Evolutionary conservation across 2,329 filamentous ascomycete species (phyloP), one percentile per base, ranked within the genome.

Genomic region (Aspergillus hiratsukae): DNA sequence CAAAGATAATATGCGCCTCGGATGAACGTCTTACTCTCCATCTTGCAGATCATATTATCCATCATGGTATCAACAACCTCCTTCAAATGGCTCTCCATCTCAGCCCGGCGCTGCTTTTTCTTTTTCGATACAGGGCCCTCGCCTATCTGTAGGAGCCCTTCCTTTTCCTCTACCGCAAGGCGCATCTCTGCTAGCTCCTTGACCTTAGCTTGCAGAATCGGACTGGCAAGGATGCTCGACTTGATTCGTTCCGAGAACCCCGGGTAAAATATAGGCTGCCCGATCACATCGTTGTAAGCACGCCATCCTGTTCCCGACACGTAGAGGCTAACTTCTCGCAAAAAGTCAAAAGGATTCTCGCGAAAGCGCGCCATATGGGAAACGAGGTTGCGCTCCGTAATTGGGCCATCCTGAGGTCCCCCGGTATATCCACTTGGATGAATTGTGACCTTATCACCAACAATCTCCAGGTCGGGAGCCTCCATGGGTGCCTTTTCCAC

Each of bases 11-110:
- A 97, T 49, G 94, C 93, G 25, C 90, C 86, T 50, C 94, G 81
- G 64, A 99, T 96, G 69, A 97, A 97, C 2, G 84, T 80, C 71
- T 92, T 95, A 79, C 88, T 95, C 75, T 99, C 94, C 82, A 97
- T 93, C 76, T 99, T 99, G 83, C 93, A 97, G 60, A 99, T 97
- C 94, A 99, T 97, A 61, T 88, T 85, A 69, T 96, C 91, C 25
- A 91, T 90, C 83, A 94, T 87, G 62, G 88, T 87, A 61, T 94
- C 90, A 3, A 90, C 89, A 4, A 97, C 87, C 68, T 96, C 87
- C 54, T 86, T 81, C 48, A 99, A 78, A 56, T 87, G 87, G 40
- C 80, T 79, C 68, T 91, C 86, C 55, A 97, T 84, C 65, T 88
- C 85, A 55, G 76, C 78, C 51, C 71, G 64, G 14, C 75, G 72